Evolutionary conservation across 2,329 filamentous ascomycete species (phyloP).

Genomic region (Colletotrichum nymphaeae): DNA sequence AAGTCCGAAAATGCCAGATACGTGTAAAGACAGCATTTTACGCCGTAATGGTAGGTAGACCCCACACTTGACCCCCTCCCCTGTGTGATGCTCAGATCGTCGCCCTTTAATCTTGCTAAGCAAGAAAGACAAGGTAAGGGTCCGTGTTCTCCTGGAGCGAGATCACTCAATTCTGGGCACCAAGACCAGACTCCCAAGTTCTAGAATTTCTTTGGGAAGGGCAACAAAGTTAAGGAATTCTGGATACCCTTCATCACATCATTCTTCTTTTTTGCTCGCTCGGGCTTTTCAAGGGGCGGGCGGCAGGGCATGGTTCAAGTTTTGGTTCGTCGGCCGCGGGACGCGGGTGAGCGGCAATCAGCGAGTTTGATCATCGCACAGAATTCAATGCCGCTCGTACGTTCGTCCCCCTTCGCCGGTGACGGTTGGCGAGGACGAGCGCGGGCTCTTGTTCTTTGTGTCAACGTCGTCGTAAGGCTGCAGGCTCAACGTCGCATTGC

Average conservation of each 20-base stretch:
- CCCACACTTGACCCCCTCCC: conserved; percentile 1
- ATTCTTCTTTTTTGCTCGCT: not conserved
- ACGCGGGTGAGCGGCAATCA: not conserved
- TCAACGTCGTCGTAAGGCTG: not conserved
- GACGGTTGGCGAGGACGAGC: not conserved
- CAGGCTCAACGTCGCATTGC: not conserved
- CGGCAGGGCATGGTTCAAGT: not conserved
- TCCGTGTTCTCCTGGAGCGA: not conserved
- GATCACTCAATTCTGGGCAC: not conserved
- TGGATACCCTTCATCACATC: not conserved
- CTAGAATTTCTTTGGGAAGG: not conserved
- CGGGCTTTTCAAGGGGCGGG: not conserved
- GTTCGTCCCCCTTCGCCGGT: not conserved
- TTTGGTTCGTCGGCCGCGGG: not conserved
- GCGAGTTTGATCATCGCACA: conserved; percentile 5
- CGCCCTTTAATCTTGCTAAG: conserved; percentile 6
- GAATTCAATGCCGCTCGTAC: conserved; percentile 14
- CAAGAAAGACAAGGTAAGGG: not conserved
- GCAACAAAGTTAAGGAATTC: not conserved
- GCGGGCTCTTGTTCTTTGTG: too few species aligned
- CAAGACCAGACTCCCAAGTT: not conserved
- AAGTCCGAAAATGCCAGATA: not conserved
- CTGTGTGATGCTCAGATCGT: conserved; percentile 1
- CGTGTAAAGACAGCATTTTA: not conserved
- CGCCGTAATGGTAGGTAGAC: not conserved